Evolutionary conservation across 2,329 filamentous ascomycete species (phyloP).

Genomic region (Alternaria rosae): DNA sequence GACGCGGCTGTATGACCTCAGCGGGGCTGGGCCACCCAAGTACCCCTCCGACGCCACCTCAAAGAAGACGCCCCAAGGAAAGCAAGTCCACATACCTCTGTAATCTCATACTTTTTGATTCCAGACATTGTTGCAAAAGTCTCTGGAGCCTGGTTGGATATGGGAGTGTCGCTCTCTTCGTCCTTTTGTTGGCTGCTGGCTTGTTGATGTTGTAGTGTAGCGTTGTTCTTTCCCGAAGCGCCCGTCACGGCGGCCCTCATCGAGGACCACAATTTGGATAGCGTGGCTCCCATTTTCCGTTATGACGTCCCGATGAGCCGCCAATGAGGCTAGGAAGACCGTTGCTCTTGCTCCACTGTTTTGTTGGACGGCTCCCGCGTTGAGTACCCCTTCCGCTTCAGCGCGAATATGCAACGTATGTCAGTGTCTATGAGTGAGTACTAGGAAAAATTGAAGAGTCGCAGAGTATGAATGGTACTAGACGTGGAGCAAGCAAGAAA

Average conservation of each 20-base stretch:
- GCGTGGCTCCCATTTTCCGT: constrained; percentile 35
- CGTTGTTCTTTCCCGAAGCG: constrained; percentile 16
- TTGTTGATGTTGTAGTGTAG: constrained; percentile 19
- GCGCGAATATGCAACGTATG: constrained; percentile 4
- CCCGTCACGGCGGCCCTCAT: constrained; percentile 30
- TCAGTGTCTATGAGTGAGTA: not conserved
- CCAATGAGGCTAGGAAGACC: constrained; percentile 12
- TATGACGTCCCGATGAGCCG: constrained; percentile 42
- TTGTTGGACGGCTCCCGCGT: not conserved
- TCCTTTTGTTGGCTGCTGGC: constrained; percentile 19
- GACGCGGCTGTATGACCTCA: constrained; percentile 24
- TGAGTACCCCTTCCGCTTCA: constrained; percentile 3
- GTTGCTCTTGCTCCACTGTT: constrained; percentile 1
- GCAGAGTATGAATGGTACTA: not conserved
- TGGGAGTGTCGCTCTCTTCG: constrained; percentile 24
- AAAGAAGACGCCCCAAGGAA: not conserved
- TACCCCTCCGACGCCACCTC: constrained; percentile 34
- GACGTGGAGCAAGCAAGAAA: not conserved
- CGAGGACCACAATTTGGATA: constrained; percentile 47
- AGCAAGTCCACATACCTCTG: constrained; percentile 41
- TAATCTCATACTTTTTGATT: constrained; percentile 47
- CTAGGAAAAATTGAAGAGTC: not conserved
- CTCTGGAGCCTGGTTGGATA: constrained; percentile 17
- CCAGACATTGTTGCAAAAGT: constrained; percentile 31
- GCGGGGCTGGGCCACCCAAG: constrained; percentile 27